These are phyloP conservation scores for Cordyceps militaris DNA, from an alignment of 2,329 filamentous ascomycete genomes.

Conservation along the genomic window DNA sequence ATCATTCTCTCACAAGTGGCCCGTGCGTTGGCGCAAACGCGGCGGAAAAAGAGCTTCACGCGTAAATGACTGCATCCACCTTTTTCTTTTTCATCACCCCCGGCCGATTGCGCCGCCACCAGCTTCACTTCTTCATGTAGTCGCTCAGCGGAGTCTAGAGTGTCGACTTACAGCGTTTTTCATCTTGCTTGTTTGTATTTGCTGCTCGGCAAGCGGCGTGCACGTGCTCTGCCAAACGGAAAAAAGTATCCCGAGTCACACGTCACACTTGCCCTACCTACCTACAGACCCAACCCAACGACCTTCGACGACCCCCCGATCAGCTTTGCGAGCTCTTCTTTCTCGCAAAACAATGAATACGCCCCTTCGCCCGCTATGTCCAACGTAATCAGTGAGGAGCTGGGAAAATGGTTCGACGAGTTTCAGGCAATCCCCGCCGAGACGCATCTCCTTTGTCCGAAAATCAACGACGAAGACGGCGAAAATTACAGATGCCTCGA, in stretches of 20 bases:
- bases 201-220: neutral
- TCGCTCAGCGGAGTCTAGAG: neutral
- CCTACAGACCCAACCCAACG: neutral
- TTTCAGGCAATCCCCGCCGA: conserved; percentile 38
- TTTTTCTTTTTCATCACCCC: conserved; percentile 4
- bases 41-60: conserved; percentile 1
- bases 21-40: conserved; percentile 5
- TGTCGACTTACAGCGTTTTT: neutral
- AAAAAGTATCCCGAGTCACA: neutral
- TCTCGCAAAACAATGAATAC: neutral
- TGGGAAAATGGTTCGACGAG: conserved; percentile 37
- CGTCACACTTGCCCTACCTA: neutral
- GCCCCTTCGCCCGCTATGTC: neutral
- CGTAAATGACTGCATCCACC: conserved; percentile 10
- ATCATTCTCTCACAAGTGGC: neutral
- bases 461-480: conserved; percentile 52
- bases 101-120: neutral
- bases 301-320: neutral
- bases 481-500: conserved; percentile 50
- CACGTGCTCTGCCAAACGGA: neutral
- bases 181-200: neutral
- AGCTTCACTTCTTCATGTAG: neutral
- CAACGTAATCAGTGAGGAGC: conserved; percentile 26
- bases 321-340: too few relatives aligned
- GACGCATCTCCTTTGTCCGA: conserved; percentile 63